Evolutionary conservation across 345 rosid genomes (phyloP).

Genomic region (Psidium friedrichsthalianum): DNA sequence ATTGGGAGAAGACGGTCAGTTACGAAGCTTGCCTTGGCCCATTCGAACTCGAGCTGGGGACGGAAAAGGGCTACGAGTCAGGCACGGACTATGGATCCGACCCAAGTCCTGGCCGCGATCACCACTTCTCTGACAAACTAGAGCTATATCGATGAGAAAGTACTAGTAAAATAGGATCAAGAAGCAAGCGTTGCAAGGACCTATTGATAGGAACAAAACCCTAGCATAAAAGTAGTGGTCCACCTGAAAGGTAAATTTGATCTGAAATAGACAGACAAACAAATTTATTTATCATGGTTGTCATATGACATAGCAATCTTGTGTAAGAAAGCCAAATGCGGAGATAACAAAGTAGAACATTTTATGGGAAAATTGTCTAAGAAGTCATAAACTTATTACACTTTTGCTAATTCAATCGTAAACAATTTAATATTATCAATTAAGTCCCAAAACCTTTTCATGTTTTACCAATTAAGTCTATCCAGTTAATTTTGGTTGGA

Average conservation of each 20-base stretch:
- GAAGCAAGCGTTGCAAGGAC: background rate
- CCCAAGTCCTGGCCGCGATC: background rate
- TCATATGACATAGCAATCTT: accelerated
- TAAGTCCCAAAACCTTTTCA: accelerated
- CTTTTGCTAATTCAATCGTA: accelerated
- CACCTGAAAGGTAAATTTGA: background rate
- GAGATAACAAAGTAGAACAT: background rate
- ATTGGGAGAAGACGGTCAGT: background rate
- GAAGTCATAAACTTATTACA: background rate
- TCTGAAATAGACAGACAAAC: background rate
- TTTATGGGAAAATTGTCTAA: accelerated
- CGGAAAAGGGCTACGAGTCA: background rate
- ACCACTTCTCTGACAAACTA: background rate
- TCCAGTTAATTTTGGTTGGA: too few species aligned
- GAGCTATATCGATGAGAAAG: background rate
- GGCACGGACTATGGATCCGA: background rate
- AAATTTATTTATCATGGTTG: background rate
- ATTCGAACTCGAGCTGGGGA: background rate
- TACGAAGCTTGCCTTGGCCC: background rate
- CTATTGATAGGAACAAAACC: background rate
- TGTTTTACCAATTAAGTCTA: background rate
- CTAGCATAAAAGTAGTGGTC: background rate
- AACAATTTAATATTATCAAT: accelerated
- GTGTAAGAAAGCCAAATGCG: background rate
- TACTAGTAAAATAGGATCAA: background rate